phyloP scores from a whole-genome alignment of 139 green algal species.

The Coccomyxa sp. region DNA sequence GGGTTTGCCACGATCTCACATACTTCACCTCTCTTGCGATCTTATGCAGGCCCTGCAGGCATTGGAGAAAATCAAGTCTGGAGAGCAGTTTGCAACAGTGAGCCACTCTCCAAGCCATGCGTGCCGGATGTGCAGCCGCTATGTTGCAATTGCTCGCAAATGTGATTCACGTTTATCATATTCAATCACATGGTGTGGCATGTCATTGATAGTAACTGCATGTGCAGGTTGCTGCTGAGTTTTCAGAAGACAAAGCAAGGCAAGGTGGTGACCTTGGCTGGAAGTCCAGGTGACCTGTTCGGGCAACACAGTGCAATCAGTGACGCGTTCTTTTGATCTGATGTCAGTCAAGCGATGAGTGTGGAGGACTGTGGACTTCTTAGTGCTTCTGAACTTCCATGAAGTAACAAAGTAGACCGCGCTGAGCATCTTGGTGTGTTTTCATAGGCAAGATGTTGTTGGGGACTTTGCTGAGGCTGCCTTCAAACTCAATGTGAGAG shows the following conservation, averaged over 20 bases:
- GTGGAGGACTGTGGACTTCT: too few species aligned
- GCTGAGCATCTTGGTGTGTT: too few species aligned
- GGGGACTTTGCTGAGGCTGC: conserved; percentile 45
- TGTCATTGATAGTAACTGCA: not conserved
- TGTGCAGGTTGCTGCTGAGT: conserved; percentile 24
- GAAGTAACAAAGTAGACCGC: too few species aligned
- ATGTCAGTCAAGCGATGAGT: too few species aligned
- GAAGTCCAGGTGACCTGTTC: conserved; percentile 14
- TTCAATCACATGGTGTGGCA: not conserved
- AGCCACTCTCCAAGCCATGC: not conserved
- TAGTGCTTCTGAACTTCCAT: too few species aligned
- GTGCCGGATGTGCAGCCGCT: conserved; percentile 1
- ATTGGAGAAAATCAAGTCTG: conserved; percentile 27
- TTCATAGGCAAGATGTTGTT: conserved; percentile 31
- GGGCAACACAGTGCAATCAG: too few species aligned
- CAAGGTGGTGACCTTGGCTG: conserved; percentile 46
- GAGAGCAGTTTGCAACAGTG: conserved; percentile 37
- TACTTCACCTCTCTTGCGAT: not conserved
- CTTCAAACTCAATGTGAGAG: conserved; percentile 38
- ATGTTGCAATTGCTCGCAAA: not conserved
- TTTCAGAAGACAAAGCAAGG: conserved; percentile 42
- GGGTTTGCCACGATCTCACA: too few species aligned
- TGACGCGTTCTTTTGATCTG: too few species aligned
- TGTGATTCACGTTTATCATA: not conserved
- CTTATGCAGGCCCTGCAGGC: conserved; percentile 31